Percentiles rank a stretch among this genome's conserved stretches.
phyloP scores from a whole-genome alignment of 257 asterid species.

The Capsicum pubescens region DNA sequence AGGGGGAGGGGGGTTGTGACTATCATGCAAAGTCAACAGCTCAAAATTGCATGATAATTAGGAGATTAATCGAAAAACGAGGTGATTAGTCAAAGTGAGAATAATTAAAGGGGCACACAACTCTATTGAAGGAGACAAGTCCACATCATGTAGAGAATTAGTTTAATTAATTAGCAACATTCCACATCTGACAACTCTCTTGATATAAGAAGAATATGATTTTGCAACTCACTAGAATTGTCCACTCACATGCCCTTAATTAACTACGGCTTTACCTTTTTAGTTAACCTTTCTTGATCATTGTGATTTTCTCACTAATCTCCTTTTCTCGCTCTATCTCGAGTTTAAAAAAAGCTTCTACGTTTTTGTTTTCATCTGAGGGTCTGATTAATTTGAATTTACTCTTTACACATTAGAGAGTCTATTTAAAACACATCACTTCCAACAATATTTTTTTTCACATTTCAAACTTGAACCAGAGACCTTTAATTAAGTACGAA shows the following conservation, averaged over 20 bases:
- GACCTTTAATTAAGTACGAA: too few species aligned
- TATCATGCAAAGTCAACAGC: background rate
- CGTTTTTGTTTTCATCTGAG: too few species aligned
- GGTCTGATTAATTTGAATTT: too few species aligned
- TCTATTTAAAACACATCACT: too few species aligned
- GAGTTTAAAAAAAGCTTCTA: constrained; percentile 39
- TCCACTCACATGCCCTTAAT: constrained; percentile 47
- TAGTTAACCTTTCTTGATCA: constrained; percentile 41
- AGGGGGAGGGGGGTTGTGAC: too few species aligned
- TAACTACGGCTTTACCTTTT: constrained; percentile 26
- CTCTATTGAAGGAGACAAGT: constrained; percentile 45
- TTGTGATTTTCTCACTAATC: constrained; percentile 39
- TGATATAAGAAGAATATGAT: constrained; percentile 34
- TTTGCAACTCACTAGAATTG: constrained; percentile 41
- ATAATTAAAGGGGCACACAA: too few species aligned
- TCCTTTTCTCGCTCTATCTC: constrained; percentile 52
- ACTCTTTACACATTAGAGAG: too few species aligned
- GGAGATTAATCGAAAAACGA: background rate
- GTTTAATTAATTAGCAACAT: constrained; percentile 38
- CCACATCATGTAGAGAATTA: constrained; percentile 43
- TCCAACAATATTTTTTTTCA: too few species aligned
- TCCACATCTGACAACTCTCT: constrained; percentile 46
- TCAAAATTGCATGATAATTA: too few species aligned
- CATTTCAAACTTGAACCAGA: too few species aligned
- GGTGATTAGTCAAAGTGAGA: constrained; percentile 26